phyloP scores from a whole-genome alignment of 1,284 basidiomycete genomes.

The Wallemia mellicola region DNA sequence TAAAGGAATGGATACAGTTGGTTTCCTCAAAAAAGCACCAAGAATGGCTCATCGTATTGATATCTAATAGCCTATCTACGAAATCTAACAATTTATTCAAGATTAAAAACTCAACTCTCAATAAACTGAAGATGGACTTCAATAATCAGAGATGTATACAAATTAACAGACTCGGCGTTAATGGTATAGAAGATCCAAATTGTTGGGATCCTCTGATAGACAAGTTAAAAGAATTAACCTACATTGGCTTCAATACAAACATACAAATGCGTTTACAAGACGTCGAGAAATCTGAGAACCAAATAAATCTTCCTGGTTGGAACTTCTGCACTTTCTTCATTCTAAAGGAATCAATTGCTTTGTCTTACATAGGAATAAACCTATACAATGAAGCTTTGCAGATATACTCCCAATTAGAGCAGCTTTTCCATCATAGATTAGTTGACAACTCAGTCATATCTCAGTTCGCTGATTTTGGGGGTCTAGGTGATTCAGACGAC shows the following conservation, averaged over 20 bases:
- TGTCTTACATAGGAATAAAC: conserved; percentile 67
- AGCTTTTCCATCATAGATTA: conserved; percentile 33
- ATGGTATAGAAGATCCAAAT: conserved; percentile 37
- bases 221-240: conserved; percentile 63
- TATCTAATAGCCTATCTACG: conserved; percentile 21
- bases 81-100: conserved; percentile 43
- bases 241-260: conserved; percentile 49
- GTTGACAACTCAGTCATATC: conserved; percentile 20
- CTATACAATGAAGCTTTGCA: conserved; percentile 63
- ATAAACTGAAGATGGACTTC: conserved; percentile 78
- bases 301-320: conserved; percentile 71
- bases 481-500: conserved; percentile 36
- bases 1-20: conserved; percentile 60
- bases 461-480: conserved; percentile 64
- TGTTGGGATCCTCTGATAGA: conserved; percentile 66
- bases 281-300: conserved; percentile 51
- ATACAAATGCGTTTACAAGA: conserved; percentile 58
- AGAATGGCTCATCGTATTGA: conserved; percentile 62
- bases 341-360: conserved; percentile 80
- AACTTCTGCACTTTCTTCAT: conserved; percentile 91
- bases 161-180: conserved; percentile 19
- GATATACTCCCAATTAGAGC: conserved; percentile 75
- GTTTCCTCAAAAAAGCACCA: conserved; percentile 41
- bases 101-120: conserved; percentile 51
- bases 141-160: conserved; percentile 57